Evolutionary conservation across 139 green algal species (phyloP).

Genomic region (Trebouxia sp.): DNA sequence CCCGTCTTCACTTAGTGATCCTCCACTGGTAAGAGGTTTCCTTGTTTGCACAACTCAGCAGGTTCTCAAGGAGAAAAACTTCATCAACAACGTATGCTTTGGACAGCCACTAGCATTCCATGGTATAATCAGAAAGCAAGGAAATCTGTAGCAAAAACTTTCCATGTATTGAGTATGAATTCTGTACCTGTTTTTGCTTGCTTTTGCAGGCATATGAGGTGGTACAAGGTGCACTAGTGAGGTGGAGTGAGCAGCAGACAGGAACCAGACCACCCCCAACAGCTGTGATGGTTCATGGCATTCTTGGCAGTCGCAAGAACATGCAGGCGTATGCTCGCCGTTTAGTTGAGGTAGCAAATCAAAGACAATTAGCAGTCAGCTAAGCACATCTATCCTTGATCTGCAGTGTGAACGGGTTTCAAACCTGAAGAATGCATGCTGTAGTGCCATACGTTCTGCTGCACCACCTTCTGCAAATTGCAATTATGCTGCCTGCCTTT

Average conservation of each 20-base stretch:
- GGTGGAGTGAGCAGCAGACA: conserved; percentile 27
- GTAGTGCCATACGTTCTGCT: too few relatives aligned
- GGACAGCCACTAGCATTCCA: too few relatives aligned
- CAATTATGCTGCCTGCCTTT: too few relatives aligned
- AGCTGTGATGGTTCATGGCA: conserved; percentile 92
- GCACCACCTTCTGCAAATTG: too few relatives aligned
- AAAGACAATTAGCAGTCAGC: neutral
- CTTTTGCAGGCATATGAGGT: conserved; percentile 61
- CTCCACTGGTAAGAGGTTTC: neutral
- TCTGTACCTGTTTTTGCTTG: neutral
- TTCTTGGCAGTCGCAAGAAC: conserved; percentile 88
- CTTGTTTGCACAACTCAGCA: too few relatives aligned
- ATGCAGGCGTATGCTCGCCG: conserved; percentile 76
- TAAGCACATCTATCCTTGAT: neutral
- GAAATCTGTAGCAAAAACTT: neutral
- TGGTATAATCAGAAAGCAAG: too few relatives aligned
- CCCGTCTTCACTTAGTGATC: neutral
- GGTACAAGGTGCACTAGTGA: conserved; percentile 55
- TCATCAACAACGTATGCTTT: too few relatives aligned
- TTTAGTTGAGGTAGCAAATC: conserved; percentile 62
- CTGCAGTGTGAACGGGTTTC: too few relatives aligned
- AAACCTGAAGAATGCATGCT: too few relatives aligned
- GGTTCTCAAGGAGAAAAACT: too few relatives aligned
- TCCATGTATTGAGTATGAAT: too few relatives aligned
- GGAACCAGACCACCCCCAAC: conserved; percentile 69